phyloP scores from a whole-genome alignment of 2,329 filamentous ascomycete genomes.

The Septoria linicola region DNA sequence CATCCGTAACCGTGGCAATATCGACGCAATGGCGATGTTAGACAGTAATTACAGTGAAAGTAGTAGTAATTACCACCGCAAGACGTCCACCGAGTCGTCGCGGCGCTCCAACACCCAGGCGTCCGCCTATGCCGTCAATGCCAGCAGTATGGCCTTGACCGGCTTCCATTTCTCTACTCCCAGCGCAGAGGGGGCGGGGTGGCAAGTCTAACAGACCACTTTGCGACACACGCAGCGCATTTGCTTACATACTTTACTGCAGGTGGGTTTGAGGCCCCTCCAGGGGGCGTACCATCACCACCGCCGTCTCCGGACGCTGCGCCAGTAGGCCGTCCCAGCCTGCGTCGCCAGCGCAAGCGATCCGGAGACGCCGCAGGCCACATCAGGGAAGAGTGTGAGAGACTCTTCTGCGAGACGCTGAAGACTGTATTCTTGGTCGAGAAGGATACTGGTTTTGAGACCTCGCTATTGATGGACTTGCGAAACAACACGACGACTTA shows the following conservation, averaged over 20 bases:
- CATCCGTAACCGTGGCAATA: conserved; percentile 48
- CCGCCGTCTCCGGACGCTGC: conserved; percentile 69
- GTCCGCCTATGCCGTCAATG: conserved; percentile 84
- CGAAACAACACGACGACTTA: conserved; percentile 35
- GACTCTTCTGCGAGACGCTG: conserved; percentile 98
- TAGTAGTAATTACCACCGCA: conserved; percentile 61
- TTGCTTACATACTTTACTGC: conserved; percentile 53
- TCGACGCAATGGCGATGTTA: conserved; percentile 64
- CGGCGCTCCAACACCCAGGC: conserved; percentile 76
- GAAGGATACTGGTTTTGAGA: conserved; percentile 72
- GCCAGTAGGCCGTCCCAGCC: conserved; percentile 29
- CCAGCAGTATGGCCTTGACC: conserved; percentile 65
- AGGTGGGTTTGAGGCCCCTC: conserved; percentile 90
- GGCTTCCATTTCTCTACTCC: conserved; percentile 94
- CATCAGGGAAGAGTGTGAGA: conserved; percentile 99
- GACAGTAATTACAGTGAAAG: conserved; percentile 66
- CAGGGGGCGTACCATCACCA: conserved; percentile 75
- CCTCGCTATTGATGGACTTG: conserved; percentile 86
- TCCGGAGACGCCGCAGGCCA: conserved; percentile 90
- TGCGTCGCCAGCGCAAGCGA: conserved; percentile 33
- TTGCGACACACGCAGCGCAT: conserved; percentile 1
- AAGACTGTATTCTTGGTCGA: conserved; percentile 93
- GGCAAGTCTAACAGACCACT: conserved; percentile 21
- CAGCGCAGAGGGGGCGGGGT: conserved; percentile 62
- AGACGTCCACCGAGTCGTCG: conserved; percentile 58